Base-by-base conservation (phyloP, 176 grass and related monocot genomes). In the Triticum monococcum region DNA sequence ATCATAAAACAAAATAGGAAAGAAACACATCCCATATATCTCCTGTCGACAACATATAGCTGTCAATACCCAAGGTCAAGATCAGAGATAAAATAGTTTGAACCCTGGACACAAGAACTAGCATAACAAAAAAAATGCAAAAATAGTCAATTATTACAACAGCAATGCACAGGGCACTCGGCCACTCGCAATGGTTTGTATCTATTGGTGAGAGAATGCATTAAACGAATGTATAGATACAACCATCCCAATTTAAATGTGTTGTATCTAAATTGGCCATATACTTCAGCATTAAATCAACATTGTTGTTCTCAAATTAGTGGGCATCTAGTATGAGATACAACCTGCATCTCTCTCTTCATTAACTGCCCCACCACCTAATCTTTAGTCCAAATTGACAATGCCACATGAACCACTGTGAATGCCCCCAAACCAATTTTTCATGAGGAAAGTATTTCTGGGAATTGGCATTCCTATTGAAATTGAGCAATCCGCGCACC, bases 261-360 rank as follows among this genome's bases (percentile, higher is more conserved):
- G 23, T 4, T 74, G 71, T 74, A 46, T 48, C 40, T 74, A 46
- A 70, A 71, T 40, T 71, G 36, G 40, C 14, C 45, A 13, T 74
- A 24, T 74, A 9, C 71, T 74, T 74, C n/a, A 26, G 71, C 70
- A 71, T 72, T 70, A 70, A 20, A 18, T n/a, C 33, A 1, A 38
- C 9, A 10, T 38, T 70, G 18, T 70, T 11, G 38, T 70, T 70
- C 38, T 22, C 37, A 73, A 45, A 43, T 73, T 73, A 37, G 23
- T 73, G 70, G 70, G 40, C 41, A 45, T 73, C 70, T 45, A 43
- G 36, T 38, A 72, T 41, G 35, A 72, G 69, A 72, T 72, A 71
- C 18, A 40, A 71, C 36, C 22, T 72, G 38, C 69, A 72, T 72
- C 70, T 72, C 36, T 23, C 36, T 72, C 68, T 72, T 24, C 68